Conservation (phyloP, 805 yeast species). For the Yarrowia yakushimensis region DNA sequence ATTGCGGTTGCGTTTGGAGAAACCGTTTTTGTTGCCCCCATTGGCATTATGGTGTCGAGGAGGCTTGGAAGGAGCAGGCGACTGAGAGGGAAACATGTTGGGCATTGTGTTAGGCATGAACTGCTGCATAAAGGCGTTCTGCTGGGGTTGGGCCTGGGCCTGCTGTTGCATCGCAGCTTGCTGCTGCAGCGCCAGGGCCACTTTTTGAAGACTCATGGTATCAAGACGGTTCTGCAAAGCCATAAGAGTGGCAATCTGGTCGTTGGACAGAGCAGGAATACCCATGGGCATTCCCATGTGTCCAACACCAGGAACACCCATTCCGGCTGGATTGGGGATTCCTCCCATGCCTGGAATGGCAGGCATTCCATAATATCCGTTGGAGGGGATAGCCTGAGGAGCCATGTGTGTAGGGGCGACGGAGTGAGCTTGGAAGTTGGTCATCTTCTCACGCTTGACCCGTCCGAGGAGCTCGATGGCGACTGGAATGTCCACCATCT, state of each 20-base stretch:
- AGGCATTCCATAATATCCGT: constrained; percentile 3
- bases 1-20: neutral
- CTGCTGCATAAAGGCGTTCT: neutral
- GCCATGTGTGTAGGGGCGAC: neutral
- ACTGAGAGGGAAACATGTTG: neutral
- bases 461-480: constrained; percentile 56
- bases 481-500: constrained; percentile 60
- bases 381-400: constrained; percentile 5
- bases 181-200: constrained; percentile 42
- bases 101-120: neutral
- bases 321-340: constrained; percentile 20
- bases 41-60: constrained; percentile 1
- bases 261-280: neutral
- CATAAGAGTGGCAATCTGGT: constrained; percentile 27
- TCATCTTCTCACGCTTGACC: constrained; percentile 27
- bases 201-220: constrained; percentile 67
- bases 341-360: neutral
- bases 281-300: constrained; percentile 1
- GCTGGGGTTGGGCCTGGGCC: neutral
- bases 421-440: neutral
- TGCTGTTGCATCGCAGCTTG: constrained; percentile 27
- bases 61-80: neutral
- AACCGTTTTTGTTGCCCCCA: neutral
- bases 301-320: constrained; percentile 3
- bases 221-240: constrained; percentile 68